A percentile compares a stretch with the other conserved stretches of the same genome.
Evolutionary conservation across 2,329 filamentous ascomycete species (phyloP).

Genomic region (Colletotrichum noveboracense): DNA sequence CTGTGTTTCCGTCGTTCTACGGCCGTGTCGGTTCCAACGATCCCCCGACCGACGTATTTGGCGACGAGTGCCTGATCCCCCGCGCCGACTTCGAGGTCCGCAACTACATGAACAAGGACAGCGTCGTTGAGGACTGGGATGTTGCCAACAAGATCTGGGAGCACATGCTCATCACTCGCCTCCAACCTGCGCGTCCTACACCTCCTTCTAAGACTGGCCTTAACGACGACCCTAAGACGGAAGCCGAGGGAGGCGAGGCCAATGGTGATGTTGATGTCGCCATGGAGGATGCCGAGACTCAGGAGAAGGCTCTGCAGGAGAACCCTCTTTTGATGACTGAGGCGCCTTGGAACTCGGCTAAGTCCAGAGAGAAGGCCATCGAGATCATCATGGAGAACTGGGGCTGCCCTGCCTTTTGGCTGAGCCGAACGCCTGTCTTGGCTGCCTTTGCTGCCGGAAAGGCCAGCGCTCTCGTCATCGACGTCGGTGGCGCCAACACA

Average conservation of each 20-base stretch:
- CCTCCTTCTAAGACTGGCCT: slow-evolving; percentile 78
- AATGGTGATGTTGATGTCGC: slow-evolving; percentile 66
- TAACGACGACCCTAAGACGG: slow-evolving; percentile 69
- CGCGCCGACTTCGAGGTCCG: slow-evolving; percentile 79
- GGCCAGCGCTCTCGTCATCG: slow-evolving; percentile 89
- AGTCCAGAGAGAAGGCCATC: slow-evolving; percentile 90
- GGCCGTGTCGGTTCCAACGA: slow-evolving; percentile 61
- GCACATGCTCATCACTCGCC: slow-evolving; percentile 84
- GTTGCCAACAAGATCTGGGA: slow-evolving; percentile 90
- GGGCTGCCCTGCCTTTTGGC: slow-evolving; percentile 93
- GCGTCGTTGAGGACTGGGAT: slow-evolving; percentile 96
- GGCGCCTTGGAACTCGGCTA: slow-evolving; percentile 87
- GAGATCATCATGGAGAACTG: slow-evolving; percentile 98
- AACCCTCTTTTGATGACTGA: slow-evolving; percentile 94
- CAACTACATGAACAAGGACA: slow-evolving; percentile 91
- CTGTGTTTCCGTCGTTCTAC: slow-evolving; percentile 90
- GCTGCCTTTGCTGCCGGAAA: slow-evolving; percentile 93
- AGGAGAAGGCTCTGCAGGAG: slow-evolving; percentile 85
- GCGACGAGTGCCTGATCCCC: slow-evolving; percentile 88
- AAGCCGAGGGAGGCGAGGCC: slow-evolving; percentile 64
- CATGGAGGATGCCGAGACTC: slow-evolving; percentile 55
- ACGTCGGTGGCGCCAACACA: slow-evolving; percentile 87
- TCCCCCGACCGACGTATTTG: slow-evolving; percentile 70
- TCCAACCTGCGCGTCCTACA: slow-evolving; percentile 78
- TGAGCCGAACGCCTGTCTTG: slow-evolving; percentile 87